Conservation (phyloP, 345 rosid species). For the Eutrema heterophyllum region DNA sequence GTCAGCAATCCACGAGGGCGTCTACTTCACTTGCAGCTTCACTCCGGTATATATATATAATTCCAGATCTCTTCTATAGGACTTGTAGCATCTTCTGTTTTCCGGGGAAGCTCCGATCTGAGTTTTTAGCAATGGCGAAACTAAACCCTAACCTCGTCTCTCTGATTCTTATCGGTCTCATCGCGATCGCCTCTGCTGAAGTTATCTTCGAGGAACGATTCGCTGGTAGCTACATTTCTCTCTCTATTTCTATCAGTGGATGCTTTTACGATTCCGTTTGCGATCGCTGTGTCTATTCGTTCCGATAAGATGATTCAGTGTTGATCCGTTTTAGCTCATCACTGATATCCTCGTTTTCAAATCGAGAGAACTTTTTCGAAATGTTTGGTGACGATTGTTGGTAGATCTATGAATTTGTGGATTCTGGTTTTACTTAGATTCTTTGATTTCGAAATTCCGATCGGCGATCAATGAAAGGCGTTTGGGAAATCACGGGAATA, state of each 20-base stretch:
- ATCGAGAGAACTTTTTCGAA: background rate
- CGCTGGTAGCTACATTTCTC: constrained; percentile 49
- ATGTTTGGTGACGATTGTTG: background rate
- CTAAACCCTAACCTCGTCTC: constrained; percentile 35
- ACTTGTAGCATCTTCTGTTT: background rate
- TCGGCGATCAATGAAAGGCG: background rate
- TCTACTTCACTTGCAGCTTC: constrained; percentile 15
- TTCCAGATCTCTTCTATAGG: background rate
- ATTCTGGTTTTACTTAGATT: background rate
- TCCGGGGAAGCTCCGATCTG: constrained; percentile 22
- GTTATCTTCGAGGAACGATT: constrained; percentile 92
- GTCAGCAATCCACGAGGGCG: constrained; percentile 1
- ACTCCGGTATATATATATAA: background rate
- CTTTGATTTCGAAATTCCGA: background rate
- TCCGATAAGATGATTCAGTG: background rate
- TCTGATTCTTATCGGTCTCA: constrained; percentile 34
- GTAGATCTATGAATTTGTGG: constrained; percentile 13
- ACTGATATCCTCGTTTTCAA: background rate
- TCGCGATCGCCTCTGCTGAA: constrained; percentile 51
- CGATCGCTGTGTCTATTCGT: background rate
- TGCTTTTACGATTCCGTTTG: constrained; percentile 23
- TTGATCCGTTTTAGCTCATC: constrained; percentile 6
- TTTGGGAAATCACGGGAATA: background rate
- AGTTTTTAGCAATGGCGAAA: constrained; percentile 41
- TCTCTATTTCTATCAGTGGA: background rate